Evolutionary conservation across 495 filamentous ascomycete genomes (phyloP).

Genomic region (Penicillium lividum): DNA sequence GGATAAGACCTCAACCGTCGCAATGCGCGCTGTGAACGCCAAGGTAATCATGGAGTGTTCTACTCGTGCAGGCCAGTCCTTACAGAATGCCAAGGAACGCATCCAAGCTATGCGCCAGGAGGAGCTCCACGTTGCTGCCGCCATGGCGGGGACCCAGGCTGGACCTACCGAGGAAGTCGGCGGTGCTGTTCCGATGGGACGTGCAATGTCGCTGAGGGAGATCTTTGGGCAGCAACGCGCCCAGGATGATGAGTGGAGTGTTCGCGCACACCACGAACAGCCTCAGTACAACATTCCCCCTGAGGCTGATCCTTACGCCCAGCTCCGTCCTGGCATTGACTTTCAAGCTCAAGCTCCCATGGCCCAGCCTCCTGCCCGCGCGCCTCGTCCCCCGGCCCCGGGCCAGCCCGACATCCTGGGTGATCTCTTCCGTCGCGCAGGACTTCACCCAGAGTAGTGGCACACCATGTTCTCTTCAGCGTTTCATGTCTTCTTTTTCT

Average conservation of each 20-base stretch:
- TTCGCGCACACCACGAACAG: constrained; percentile 42
- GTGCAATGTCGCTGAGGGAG: constrained; percentile 55
- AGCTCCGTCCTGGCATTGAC: background rate
- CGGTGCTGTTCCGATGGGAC: constrained; percentile 49
- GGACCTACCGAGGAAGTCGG: constrained; percentile 37
- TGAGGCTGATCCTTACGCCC: background rate
- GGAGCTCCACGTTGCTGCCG: constrained; percentile 39
- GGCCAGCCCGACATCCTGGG: constrained; percentile 39
- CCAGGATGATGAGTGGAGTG: constrained; percentile 53
- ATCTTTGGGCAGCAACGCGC: constrained; percentile 57
- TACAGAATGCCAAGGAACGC: constrained; percentile 44
- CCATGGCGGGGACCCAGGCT: constrained; percentile 28
- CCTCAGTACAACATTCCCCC: background rate
- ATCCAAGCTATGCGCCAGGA: constrained; percentile 42
- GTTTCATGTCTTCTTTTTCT: background rate
- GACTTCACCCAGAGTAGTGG: constrained; percentile 28
- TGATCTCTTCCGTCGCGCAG: constrained; percentile 46
- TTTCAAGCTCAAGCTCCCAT: too few species aligned
- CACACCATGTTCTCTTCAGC: constrained; percentile 8
- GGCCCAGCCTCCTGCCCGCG: background rate
- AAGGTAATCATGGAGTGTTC: constrained; percentile 58
- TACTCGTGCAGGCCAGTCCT: constrained; percentile 46
- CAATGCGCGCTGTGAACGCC: constrained; percentile 50
- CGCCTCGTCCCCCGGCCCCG: background rate
- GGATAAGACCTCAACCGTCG: constrained; percentile 54